phyloP scores from a whole-genome alignment of 441 rosid species.

The Gossypium trilobum region DNA sequence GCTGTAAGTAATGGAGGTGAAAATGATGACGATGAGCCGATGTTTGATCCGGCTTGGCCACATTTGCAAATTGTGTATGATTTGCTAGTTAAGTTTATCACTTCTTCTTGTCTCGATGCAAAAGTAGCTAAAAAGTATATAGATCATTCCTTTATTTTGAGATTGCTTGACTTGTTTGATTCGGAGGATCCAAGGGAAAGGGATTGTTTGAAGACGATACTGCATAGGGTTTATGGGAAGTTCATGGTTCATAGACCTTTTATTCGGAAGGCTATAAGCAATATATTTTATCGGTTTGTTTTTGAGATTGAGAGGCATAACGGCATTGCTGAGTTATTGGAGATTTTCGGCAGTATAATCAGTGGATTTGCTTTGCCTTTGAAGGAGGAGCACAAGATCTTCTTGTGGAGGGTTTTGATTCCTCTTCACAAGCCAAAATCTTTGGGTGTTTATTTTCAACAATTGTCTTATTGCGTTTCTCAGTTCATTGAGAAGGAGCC shows the following conservation, averaged over 20 bases:
- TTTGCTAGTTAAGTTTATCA: conserved; percentile 64
- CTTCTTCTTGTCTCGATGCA: conserved; percentile 63
- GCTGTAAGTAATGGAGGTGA: conserved; percentile 20
- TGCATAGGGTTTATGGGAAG: conserved; percentile 76
- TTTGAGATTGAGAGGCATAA: conserved; percentile 79
- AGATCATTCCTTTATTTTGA: conserved; percentile 74
- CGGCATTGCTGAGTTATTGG: conserved; percentile 82
- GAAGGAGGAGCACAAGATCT: conserved; percentile 87
- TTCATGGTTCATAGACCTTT: conserved; percentile 94
- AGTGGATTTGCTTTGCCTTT: conserved; percentile 83
- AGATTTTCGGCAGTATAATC: conserved; percentile 78
- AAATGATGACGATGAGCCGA: conserved; percentile 65
- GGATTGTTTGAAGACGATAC: conserved; percentile 70
- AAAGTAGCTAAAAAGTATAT: conserved; percentile 76
- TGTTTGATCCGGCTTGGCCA: conserved; percentile 92
- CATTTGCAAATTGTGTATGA: conserved; percentile 85
- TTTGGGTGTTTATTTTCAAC: conserved; percentile 69
- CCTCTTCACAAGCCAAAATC: conserved; percentile 84
- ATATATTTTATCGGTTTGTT: conserved; percentile 66
- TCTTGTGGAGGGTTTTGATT: conserved; percentile 71
- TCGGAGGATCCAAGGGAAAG: conserved; percentile 90
- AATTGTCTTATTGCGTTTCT: conserved; percentile 55
- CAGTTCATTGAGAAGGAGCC: conserved; percentile 85
- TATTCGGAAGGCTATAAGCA: conserved; percentile 66
- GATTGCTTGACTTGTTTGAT: conserved; percentile 77